Evolutionary conservation across 352 stramenopile species (phyloP).

Genomic region (Pythium phragmiticola): DNA sequence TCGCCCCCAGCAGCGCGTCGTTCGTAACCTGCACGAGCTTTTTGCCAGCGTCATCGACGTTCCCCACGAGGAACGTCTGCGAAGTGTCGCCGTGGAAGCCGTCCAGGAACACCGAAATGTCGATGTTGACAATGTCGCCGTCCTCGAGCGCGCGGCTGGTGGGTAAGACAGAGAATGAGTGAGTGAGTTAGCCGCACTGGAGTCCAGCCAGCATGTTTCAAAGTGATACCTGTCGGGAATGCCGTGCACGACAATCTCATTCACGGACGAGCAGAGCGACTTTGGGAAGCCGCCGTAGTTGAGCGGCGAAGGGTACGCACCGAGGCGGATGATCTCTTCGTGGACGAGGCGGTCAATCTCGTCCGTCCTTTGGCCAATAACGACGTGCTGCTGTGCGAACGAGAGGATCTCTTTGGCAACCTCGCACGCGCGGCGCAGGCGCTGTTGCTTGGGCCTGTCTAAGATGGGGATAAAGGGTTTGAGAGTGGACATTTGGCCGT

Average conservation of each 20-base stretch:
- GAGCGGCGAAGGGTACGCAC: slow-evolving; percentile 90
- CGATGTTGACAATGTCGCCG: slow-evolving; percentile 97
- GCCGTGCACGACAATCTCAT: slow-evolving; percentile 97
- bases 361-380: slow-evolving; percentile 90
- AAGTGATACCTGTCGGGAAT: slow-evolving; percentile 88
- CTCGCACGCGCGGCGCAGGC: slow-evolving; percentile 63
- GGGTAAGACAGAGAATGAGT: background rate
- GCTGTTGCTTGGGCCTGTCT: slow-evolving; percentile 59
- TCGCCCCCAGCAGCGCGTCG: slow-evolving; percentile 77
- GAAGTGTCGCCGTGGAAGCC: slow-evolving; percentile 99
- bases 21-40: slow-evolving; percentile 92
- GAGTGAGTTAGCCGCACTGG: background rate
- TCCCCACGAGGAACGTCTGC: slow-evolving; percentile 93
- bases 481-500: slow-evolving; percentile 59
- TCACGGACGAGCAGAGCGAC: slow-evolving; percentile 94
- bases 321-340: slow-evolving; percentile 81
- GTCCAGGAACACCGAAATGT: slow-evolving; percentile 93
- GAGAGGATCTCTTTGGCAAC: slow-evolving; percentile 79
- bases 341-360: slow-evolving; percentile 94
- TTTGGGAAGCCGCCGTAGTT: slow-evolving; percentile 95
- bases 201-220: background rate
- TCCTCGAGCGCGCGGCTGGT: slow-evolving; percentile 72
- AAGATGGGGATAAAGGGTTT: slow-evolving; percentile 81
- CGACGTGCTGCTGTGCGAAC: slow-evolving; percentile 71
- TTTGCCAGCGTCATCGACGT: slow-evolving; percentile 84